These are phyloP conservation scores for Aspergillus arachidicola DNA, from an alignment of 2,329 filamentous ascomycete species.

Conservation along the genomic window DNA sequence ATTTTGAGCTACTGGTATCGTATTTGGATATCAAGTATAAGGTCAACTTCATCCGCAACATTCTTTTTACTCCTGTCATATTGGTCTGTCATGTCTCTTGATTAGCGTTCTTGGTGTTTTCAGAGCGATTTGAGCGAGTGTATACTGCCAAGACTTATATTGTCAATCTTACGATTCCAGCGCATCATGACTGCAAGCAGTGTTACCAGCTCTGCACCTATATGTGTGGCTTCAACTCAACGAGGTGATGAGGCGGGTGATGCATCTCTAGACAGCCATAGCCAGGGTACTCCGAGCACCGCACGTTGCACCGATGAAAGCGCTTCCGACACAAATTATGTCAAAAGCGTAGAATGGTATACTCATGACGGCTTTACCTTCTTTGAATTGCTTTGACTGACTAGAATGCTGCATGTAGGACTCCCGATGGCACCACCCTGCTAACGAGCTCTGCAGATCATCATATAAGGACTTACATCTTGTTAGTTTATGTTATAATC, in stretches of 20 bases:
- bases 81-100: too few relatives aligned
- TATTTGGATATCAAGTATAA: neutral
- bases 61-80: neutral
- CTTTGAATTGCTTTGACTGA: neutral
- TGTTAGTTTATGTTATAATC: constrained; percentile 41
- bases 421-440: constrained; percentile 60
- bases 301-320: neutral
- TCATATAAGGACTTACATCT: constrained; percentile 55
- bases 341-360: constrained; percentile 51
- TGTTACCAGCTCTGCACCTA: constrained; percentile 15
- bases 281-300: neutral
- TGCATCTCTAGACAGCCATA: neutral
- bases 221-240: constrained; percentile 32
- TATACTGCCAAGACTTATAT: neutral
- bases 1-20: neutral
- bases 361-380: constrained; percentile 1
- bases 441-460: constrained; percentile 57
- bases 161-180: neutral
- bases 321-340: constrained; percentile 37
- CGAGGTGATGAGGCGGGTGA: neutral
- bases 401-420: constrained; percentile 33
- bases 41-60: neutral
- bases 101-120: neutral
- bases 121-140: neutral
- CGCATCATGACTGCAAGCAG: constrained; percentile 16